Percentiles rank a stretch among this genome's conserved stretches.
phyloP scores from a whole-genome alignment of 805 yeast species.

The Vanderwaltozyma tropicalis region DNA sequence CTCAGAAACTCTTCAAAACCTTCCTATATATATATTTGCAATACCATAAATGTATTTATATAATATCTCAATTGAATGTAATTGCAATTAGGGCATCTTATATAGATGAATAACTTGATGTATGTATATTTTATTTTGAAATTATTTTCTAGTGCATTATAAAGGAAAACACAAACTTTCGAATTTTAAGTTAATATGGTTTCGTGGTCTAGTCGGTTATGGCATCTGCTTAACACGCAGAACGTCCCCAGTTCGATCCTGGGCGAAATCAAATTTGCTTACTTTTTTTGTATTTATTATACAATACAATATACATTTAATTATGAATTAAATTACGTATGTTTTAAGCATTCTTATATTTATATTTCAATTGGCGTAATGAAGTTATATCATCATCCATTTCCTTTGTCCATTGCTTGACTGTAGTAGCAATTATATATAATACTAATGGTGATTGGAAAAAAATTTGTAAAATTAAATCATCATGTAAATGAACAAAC shows the following conservation, averaged over 20 bases:
- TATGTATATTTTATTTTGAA: no score
- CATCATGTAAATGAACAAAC: constrained; percentile 11
- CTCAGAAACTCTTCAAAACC: no score
- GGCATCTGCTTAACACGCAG: constrained; percentile 99
- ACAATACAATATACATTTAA: neutral
- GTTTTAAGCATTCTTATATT: constrained; percentile 23
- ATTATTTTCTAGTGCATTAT: neutral
- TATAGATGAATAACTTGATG: no score
- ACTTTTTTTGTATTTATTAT: neutral
- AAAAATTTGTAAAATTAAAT: constrained; percentile 5
- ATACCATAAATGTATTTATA: no score
- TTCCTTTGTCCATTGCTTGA: constrained; percentile 16
- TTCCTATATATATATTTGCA: no score
- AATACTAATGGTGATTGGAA: constrained; percentile 20
- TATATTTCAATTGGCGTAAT: constrained; percentile 22
- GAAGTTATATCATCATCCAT: constrained; percentile 15
- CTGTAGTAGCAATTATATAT: constrained; percentile 10
- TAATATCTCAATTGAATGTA: no score
- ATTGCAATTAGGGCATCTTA: no score
- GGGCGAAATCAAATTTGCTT: constrained; percentile 79
- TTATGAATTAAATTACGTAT: no score
- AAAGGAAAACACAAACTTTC: neutral
- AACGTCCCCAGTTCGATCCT: constrained; percentile 99
- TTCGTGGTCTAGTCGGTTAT: constrained; percentile 99
- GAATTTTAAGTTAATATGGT: constrained; percentile 34